Evolutionary conservation across 2,329 filamentous ascomycete genomes (phyloP).

Genomic region (Colletotrichum noveboracense): DNA sequence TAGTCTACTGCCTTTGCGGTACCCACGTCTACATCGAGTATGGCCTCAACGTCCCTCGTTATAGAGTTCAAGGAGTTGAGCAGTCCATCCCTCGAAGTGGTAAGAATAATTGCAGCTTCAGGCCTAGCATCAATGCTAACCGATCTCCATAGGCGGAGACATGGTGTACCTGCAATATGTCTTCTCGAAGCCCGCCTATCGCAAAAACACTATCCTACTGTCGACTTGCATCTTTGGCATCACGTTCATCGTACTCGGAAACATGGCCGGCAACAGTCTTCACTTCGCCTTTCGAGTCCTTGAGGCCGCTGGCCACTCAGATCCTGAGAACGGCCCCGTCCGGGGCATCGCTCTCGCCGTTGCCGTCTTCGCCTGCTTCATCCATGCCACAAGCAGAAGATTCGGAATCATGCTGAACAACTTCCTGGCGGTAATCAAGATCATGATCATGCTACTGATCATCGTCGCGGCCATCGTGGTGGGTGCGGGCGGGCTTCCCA

Average conservation of each 20-base stretch:
- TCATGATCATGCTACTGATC: slow-evolving; percentile 52
- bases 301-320: slow-evolving; percentile 34
- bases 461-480: slow-evolving; percentile 37
- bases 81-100: slow-evolving; percentile 49
- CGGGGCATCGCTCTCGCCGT: slow-evolving; percentile 52
- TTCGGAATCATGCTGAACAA: slow-evolving; percentile 59
- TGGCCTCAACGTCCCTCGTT: slow-evolving; percentile 50
- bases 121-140: not conserved
- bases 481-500: slow-evolving; percentile 28
- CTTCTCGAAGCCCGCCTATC: slow-evolving; percentile 40
- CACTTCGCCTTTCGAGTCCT: slow-evolving; percentile 47
- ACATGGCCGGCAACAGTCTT: slow-evolving; percentile 54
- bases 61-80: slow-evolving; percentile 40
- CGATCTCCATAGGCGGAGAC: not conserved
- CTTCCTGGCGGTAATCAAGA: slow-evolving; percentile 53
- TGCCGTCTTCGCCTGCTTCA: slow-evolving; percentile 47
- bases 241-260: slow-evolving; percentile 50
- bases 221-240: slow-evolving; percentile 50
- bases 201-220: slow-evolving; percentile 38
- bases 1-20: slow-evolving; percentile 40
- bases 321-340: slow-evolving; percentile 36
- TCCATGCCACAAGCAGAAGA: slow-evolving; percentile 53
- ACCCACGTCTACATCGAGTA: slow-evolving; percentile 49
- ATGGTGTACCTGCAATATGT: slow-evolving; percentile 47
- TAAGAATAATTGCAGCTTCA: slow-evolving; percentile 48